A percentile compares a stretch with the other conserved stretches of the same genome.
These are phyloP conservation scores for Moniliella sp. DNA, from an alignment of 1,284 basidiomycete species.

Conservation along the genomic window DNA sequence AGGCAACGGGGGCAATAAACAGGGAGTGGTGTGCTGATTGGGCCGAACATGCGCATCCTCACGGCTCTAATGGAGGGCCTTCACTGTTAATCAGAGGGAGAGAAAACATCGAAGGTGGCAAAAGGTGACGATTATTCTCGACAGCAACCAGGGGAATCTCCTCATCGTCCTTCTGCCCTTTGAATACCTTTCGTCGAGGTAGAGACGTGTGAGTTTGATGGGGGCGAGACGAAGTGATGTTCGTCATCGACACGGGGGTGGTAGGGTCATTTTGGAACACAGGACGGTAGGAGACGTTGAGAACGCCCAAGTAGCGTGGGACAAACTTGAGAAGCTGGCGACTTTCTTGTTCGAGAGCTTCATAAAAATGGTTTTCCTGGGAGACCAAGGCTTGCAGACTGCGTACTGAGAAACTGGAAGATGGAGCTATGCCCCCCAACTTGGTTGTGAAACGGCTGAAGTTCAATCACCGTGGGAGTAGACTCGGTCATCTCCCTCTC, in stretches of 20 bases:
- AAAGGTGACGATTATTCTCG: conserved; percentile 78
- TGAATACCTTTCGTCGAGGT: conserved; percentile 25
- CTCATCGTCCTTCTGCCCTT: conserved; percentile 20
- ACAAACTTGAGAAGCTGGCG: conserved; percentile 77
- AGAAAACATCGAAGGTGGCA: conserved; percentile 76
- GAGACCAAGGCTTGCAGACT: conserved; percentile 97
- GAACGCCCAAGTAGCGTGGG: conserved; percentile 85
- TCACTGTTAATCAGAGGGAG: too few relatives aligned
- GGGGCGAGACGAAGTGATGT: conserved; percentile 10
- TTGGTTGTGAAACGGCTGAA: conserved; percentile 87
- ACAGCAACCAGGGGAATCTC: conserved; percentile 52
- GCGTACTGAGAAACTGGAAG: conserved; percentile 94
- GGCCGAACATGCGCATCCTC: too few relatives aligned
- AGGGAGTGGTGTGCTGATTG: too few relatives aligned
- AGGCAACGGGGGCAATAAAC: too few relatives aligned
- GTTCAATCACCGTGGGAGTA: conserved; percentile 44
- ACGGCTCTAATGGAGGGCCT: too few relatives aligned
- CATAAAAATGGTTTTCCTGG: conserved; percentile 91
- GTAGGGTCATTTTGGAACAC: conserved; percentile 4
- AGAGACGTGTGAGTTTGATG: conserved; percentile 10
- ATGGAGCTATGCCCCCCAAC: conserved; percentile 91
- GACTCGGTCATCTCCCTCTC: too few relatives aligned
- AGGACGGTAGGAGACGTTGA: conserved; percentile 67
- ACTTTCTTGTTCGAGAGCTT: conserved; percentile 75
- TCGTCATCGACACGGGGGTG: conserved; percentile 1